Evolutionary conservation across 148 eudicot genomes (phyloP).

Genomic region (Fagopyrum homotropicum): DNA sequence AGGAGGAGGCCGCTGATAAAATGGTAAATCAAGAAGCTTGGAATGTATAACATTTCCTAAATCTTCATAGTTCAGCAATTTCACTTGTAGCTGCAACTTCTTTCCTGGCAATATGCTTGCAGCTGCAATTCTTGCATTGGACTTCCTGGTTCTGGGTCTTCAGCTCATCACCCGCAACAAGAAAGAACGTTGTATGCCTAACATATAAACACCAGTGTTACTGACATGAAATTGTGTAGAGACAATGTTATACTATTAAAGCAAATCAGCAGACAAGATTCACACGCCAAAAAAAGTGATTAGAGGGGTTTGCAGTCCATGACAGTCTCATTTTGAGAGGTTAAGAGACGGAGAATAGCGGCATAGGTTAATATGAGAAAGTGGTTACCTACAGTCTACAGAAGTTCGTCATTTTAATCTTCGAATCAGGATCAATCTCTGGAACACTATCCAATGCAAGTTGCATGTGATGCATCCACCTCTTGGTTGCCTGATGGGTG

Average conservation of each 20-base stretch:
- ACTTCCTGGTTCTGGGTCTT: constrained; percentile 43
- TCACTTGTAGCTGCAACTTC: not conserved
- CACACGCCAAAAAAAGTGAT: not conserved
- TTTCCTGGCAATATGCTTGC: constrained; percentile 4
- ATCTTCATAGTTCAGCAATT: not conserved
- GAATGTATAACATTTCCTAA: not conserved
- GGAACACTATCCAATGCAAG: constrained; percentile 53
- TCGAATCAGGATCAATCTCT: constrained; percentile 63
- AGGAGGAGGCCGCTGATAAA: not conserved
- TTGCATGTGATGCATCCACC: constrained; percentile 93
- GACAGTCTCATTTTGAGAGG: too few species aligned
- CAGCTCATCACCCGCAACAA: constrained; percentile 90
- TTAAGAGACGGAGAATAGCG: too few species aligned
- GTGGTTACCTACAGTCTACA: constrained; percentile 73
- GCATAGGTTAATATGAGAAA: not conserved
- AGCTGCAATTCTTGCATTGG: constrained; percentile 39
- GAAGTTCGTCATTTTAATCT: constrained; percentile 77
- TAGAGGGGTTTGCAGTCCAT: too few species aligned
- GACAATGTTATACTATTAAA: too few species aligned
- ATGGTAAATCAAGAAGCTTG: not conserved
- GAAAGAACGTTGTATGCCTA: constrained; percentile 93
- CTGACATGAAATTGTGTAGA: not conserved
- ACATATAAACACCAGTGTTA: not conserved
- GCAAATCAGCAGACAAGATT: not conserved
- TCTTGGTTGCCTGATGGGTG: constrained; percentile 77